These are phyloP conservation scores for Sordariomycetes sp. DNA, from an alignment of 2,329 filamentous ascomycete genomes.

Conservation along the genomic window DNA sequence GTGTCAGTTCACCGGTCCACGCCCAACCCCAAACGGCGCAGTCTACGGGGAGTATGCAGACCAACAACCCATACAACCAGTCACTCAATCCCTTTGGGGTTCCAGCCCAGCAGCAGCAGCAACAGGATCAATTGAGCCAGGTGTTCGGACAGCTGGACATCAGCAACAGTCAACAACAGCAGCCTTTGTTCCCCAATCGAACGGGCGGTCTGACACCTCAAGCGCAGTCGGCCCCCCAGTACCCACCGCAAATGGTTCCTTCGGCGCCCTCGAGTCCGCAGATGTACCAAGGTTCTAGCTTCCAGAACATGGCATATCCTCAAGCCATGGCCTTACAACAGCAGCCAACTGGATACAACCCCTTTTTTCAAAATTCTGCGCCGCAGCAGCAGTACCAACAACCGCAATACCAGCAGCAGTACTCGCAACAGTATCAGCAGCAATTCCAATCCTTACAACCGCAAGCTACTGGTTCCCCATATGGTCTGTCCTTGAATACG, in stretches of 20 bases:
- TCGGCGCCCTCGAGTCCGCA: conserved; percentile 31
- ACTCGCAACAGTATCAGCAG: conserved; percentile 11
- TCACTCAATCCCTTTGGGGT: conserved; percentile 64
- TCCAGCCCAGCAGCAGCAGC: conserved; percentile 30
- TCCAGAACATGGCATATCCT: conserved; percentile 34
- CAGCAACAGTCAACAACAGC: conserved; percentile 28
- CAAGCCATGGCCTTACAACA: conserved; percentile 24
- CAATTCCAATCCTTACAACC: conserved; percentile 4
- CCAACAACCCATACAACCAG: conserved; percentile 43
- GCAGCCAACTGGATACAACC: conserved; percentile 37
- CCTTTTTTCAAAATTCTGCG: conserved; percentile 34
- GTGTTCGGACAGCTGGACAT: conserved; percentile 71
- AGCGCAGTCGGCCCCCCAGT: conserved; percentile 26
- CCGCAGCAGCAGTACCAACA: not conserved
- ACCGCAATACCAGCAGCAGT: conserved; percentile 5
- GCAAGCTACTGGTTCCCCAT: conserved; percentile 20
- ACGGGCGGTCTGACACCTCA: conserved; percentile 50
- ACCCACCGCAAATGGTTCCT: conserved; percentile 33
- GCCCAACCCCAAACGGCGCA: conserved; percentile 54
- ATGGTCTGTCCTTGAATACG: conserved; percentile 30
- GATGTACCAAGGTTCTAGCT: conserved; percentile 26
- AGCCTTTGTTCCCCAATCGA: conserved; percentile 65
- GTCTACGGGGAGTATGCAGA: conserved; percentile 53
- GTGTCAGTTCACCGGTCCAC: conserved; percentile 26
- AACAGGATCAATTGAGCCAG: conserved; percentile 43